Evolutionary conservation across 345 rosid species (phyloP).

Genomic region (Eucalyptus fibrosa): DNA sequence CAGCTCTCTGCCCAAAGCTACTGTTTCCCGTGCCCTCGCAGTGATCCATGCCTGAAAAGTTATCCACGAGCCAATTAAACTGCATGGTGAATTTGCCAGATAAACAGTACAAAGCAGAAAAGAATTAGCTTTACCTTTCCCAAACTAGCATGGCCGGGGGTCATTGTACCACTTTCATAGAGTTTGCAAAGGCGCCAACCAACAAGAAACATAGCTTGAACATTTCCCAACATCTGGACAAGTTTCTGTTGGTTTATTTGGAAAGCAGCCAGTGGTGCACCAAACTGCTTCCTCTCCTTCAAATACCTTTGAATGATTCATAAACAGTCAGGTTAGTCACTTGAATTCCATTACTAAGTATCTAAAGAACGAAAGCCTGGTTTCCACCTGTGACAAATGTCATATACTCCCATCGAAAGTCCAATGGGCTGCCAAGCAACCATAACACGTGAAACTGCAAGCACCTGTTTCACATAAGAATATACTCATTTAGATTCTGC

Average conservation of each 20-base stretch:
- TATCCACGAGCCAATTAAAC: background rate
- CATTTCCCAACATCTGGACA: constrained; percentile 71
- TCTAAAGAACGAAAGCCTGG: background rate
- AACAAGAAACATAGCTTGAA: constrained; percentile 85
- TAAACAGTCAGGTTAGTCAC: background rate
- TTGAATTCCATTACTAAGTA: background rate
- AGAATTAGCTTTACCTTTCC: constrained; percentile 55
- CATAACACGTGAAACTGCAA: constrained; percentile 90
- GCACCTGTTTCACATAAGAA: constrained; percentile 29
- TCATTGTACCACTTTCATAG: constrained; percentile 78
- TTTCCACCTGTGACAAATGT: constrained; percentile 85
- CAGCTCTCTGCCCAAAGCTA: constrained; percentile 70
- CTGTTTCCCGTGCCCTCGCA: constrained; percentile 69
- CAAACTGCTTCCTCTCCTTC: constrained; percentile 92
- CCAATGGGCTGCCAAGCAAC: constrained; percentile 98
- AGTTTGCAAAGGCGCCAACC: constrained; percentile 97
- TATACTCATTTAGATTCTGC: background rate
- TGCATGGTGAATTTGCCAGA: background rate
- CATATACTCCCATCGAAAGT: constrained; percentile 88
- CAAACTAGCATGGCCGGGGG: constrained; percentile 92
- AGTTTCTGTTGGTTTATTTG: constrained; percentile 92
- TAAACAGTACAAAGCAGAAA: background rate
- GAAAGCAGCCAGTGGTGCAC: constrained; percentile 94
- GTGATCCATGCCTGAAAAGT: constrained; percentile 68
- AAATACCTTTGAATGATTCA: constrained; percentile 42